A percentile compares a stretch with the other conserved stretches of the same genome.
phyloP scores from a whole-genome alignment of 805 yeast species.

The Ogataea pilisensis region DNA sequence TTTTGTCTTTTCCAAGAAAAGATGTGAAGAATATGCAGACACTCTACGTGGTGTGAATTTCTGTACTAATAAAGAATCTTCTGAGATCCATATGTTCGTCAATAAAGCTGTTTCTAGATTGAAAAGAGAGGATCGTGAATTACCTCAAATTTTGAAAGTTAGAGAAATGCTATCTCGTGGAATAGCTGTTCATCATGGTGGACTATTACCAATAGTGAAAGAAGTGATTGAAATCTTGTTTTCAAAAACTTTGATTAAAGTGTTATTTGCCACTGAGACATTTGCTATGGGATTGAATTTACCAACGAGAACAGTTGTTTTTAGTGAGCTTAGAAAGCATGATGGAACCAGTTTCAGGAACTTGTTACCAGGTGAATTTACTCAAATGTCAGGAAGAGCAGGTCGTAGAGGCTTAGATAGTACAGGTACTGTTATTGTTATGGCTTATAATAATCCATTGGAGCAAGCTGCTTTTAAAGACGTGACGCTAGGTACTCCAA shows the following conservation, averaged over 20 bases:
- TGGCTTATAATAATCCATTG: constrained; percentile 72
- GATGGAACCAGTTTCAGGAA: constrained; percentile 84
- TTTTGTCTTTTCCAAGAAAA: constrained; percentile 89
- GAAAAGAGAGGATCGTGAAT: constrained; percentile 85
- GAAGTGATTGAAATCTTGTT: constrained; percentile 91
- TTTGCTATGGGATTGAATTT: constrained; percentile 98
- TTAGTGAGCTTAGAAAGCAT: constrained; percentile 79
- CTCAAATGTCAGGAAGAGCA: constrained; percentile 99
- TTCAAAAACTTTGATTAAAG: constrained; percentile 80
- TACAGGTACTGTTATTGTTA: constrained; percentile 90
- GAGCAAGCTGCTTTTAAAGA: constrained; percentile 60
- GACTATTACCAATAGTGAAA: constrained; percentile 86
- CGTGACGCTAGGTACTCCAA: constrained; percentile 84
- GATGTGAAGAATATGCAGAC: constrained; percentile 91
- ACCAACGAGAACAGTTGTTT: constrained; percentile 95
- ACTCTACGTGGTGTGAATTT: constrained; percentile 70
- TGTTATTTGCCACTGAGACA: constrained; percentile 94
- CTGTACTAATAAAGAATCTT: constrained; percentile 78
- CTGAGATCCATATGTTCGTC: constrained; percentile 90
- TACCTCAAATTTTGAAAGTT: constrained; percentile 85
- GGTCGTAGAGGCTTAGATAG: constrained; percentile 97
- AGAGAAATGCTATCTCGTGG: constrained; percentile 85
- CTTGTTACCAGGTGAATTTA: constrained; percentile 91
- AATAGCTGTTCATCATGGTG: constrained; percentile 95
- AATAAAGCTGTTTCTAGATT: constrained; percentile 84